A percentile compares a stretch with the other conserved stretches of the same genome.
These are phyloP conservation scores for Tulasnella sp. DNA, from an alignment of 768 basidiomycete genomes.

Conservation along the genomic window DNA sequence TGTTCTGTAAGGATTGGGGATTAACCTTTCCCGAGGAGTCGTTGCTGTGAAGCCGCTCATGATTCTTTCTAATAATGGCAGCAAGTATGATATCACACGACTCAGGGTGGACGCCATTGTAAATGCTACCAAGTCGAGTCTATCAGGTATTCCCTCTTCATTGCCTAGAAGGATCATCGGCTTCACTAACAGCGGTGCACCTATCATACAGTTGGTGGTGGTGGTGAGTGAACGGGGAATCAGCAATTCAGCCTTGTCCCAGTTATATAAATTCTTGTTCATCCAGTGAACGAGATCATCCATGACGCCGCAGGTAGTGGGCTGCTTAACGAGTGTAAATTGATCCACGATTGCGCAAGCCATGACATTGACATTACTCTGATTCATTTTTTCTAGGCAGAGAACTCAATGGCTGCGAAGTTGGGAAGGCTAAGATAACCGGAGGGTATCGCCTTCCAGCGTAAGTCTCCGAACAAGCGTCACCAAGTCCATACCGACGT, in stretches of 20 bases:
- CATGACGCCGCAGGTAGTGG: constrained; percentile 67
- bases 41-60: neutral
- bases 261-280: neutral
- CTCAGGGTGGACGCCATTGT: constrained; percentile 70
- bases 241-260: neutral
- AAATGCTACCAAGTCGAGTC: constrained; percentile 71
- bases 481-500: no score
- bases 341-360: neutral
- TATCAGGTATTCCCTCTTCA: constrained; percentile 49
- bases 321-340: constrained; percentile 63
- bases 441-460: constrained; percentile 70
- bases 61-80: constrained; percentile 44
- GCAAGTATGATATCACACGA: constrained; percentile 64
- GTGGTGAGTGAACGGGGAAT: constrained; percentile 48
- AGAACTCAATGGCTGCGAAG: constrained; percentile 59
- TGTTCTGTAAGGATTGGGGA: neutral
- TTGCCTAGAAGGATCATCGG: constrained; percentile 11
- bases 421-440: constrained; percentile 76
- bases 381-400: constrained; percentile 46
- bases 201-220: constrained; percentile 63
- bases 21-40: neutral
- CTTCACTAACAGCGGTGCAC: neutral
- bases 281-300: constrained; percentile 77
- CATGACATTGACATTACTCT: neutral
- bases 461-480: constrained; percentile 43